Evolutionary conservation across 2,329 filamentous ascomycete genomes (phyloP).

Genomic region (Cordyceps pruinosa): DNA sequence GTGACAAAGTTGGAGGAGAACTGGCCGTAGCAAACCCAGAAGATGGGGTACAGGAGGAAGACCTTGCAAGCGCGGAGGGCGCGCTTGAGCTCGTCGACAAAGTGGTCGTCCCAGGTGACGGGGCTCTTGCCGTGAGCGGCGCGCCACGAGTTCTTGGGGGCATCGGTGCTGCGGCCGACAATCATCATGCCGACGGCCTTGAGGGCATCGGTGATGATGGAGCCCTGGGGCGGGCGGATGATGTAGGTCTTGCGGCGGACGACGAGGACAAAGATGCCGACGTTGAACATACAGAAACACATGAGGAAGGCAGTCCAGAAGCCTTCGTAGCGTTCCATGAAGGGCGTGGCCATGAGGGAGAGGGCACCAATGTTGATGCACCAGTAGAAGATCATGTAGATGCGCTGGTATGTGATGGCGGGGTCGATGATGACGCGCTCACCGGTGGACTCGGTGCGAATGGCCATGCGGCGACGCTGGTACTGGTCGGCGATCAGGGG

Average conservation of each 20-base stretch:
- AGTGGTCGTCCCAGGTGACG: constrained; percentile 60
- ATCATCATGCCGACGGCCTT: constrained; percentile 36
- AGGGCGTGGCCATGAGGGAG: constrained; percentile 58
- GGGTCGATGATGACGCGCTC: constrained; percentile 62
- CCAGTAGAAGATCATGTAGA: constrained; percentile 70
- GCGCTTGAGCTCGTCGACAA: constrained; percentile 66
- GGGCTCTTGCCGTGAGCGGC: constrained; percentile 39
- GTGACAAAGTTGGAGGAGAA: constrained; percentile 61
- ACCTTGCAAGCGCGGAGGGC: constrained; percentile 61
- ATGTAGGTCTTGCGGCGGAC: constrained; percentile 39
- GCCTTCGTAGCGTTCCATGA: constrained; percentile 59
- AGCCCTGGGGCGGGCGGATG: constrained; percentile 51
- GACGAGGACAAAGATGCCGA: constrained; percentile 49
- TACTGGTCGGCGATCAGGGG: constrained; percentile 61
- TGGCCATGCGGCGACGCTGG: constrained; percentile 42
- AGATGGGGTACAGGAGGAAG: constrained; percentile 59
- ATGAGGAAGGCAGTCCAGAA: constrained; percentile 60
- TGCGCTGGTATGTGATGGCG: constrained; percentile 56
- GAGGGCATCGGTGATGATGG: constrained; percentile 60
- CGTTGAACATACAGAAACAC: constrained; percentile 54
- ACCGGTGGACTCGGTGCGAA: constrained; percentile 41
- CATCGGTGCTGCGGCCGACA: constrained; percentile 41
- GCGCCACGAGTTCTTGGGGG: constrained; percentile 60
- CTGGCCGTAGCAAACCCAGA: constrained; percentile 63
- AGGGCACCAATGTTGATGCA: constrained; percentile 70